Percentiles rank a stretch among this genome's conserved stretches.
Evolutionary conservation across 1,284 basidiomycete genomes (phyloP).

Genomic region (Tilletiopsis washingtonensis): DNA sequence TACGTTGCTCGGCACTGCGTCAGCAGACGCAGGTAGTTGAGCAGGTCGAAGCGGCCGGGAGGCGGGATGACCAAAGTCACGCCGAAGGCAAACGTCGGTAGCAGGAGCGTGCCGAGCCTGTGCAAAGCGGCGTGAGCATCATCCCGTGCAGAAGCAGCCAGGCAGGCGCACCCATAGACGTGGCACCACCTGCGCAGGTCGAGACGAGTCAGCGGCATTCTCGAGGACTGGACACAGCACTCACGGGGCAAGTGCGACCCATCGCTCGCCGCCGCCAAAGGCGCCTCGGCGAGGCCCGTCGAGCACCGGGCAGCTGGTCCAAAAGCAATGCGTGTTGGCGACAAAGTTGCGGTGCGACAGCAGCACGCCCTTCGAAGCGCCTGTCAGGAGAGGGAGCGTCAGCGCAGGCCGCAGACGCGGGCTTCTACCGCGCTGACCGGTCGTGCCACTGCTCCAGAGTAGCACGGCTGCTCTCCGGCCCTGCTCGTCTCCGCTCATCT

Average conservation of each 20-base stretch:
- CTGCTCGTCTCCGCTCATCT: background rate
- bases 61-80: slow-evolving; percentile 45
- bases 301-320: too few species aligned
- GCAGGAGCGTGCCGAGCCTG: slow-evolving; percentile 37
- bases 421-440: slow-evolving; percentile 15
- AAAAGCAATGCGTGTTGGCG: slow-evolving; percentile 37
- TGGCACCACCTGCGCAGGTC: too few species aligned
- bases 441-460: slow-evolving; percentile 7
- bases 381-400: slow-evolving; percentile 48
- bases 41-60: slow-evolving; percentile 43
- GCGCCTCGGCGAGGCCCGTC: too few species aligned
- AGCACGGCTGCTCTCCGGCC: background rate
- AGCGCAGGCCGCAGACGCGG: slow-evolving; percentile 37
- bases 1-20: slow-evolving; percentile 45
- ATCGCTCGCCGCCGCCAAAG: too few species aligned
- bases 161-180: too few species aligned
- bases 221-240: too few species aligned
- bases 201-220: too few species aligned
- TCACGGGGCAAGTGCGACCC: too few species aligned
- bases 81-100: slow-evolving; percentile 41
- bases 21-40: slow-evolving; percentile 42
- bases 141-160: too few species aligned
- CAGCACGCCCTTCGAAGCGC: slow-evolving; percentile 48
- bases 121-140: too few species aligned
- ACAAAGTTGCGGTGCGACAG: slow-evolving; percentile 43